Conservation (phyloP, 768 basidiomycete genomes). For the Boletales sp. region DNA sequence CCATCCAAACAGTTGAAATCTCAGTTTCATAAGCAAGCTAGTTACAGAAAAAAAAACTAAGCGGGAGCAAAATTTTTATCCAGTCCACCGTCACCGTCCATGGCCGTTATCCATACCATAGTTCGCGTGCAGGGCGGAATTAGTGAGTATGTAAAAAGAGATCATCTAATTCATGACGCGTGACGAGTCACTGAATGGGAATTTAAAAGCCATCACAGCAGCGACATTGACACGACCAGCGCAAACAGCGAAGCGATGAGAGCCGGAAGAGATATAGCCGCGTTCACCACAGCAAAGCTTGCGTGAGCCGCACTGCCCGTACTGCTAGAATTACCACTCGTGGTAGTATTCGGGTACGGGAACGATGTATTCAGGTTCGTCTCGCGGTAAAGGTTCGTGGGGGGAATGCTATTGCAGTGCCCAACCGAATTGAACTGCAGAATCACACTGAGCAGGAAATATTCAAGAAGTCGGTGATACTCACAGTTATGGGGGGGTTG, state of each 20-base stretch:
- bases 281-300: conserved; percentile 11
- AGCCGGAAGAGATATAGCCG: conserved; percentile 12
- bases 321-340: conserved; percentile 4
- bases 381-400: conserved; percentile 77
- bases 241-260: conserved; percentile 11
- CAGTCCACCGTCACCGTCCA: conserved; percentile 6
- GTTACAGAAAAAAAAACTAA: too few species aligned
- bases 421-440: conserved; percentile 70
- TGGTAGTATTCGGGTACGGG: conserved; percentile 45
- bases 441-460: neutral
- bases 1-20: neutral
- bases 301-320: neutral
- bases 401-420: conserved; percentile 62
- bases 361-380: conserved; percentile 70
- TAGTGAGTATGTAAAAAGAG: conserved; percentile 14
- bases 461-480: conserved; percentile 7
- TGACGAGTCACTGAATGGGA: too few species aligned
- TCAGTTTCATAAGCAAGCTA: too few species aligned
- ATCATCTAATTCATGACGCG: neutral
- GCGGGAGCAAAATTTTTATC: too few species aligned
- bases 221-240: conserved; percentile 6
- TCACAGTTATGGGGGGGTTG: conserved; percentile 61
- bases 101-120: conserved; percentile 19
- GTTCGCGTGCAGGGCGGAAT: conserved; percentile 9
- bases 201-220: conserved; percentile 12